Evolutionary conservation across 768 basidiomycete genomes (phyloP), one percentile per base, ranked within the genome.

Genomic region (Agrocybe praecox): DNA sequence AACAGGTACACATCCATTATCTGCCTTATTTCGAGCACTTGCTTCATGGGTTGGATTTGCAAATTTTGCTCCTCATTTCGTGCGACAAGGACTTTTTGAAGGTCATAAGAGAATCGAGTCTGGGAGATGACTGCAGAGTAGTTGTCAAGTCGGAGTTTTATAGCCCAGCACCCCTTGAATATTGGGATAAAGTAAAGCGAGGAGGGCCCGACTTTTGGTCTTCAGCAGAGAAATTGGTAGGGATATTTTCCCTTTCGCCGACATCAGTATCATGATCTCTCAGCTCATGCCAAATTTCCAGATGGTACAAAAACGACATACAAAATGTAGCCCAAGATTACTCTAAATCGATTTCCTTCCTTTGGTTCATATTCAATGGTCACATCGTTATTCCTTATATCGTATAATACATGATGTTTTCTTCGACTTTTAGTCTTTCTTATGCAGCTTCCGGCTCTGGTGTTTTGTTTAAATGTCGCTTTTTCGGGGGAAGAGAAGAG

Each of bases 141-240:
- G 52, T 69, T 5, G 53, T 72, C n/a, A 47, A 67, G 6, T 60
- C 65, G 1, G 62, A 60, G 1, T 73, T 68, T 42, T 62, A 69
- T 48, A 58, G 65, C 33, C 61, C 69, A 15, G 36, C 55, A 15
- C 48, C 52, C 14, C 57, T 61, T 18, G 22, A 63, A 8, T 72
- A 69, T 59, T 74, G 74, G 69, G 50, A 67, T 6, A 57, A 36
- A 6, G 52, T 72, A 11, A 60, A 59, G 21, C 61, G 52, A 9
- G 64, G 65, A 14, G 68, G 69, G 6, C 45, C 57, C 1, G 69
- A 72, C 47, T 68, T 72, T 62, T 75, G 70, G 78, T 58, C 22
- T 66, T 62, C 18, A 49, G 61, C 18, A 50, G 61, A 65, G n/a
- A 47, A 56, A 46, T 21, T 59, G 23, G 53, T 60, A 34, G 46